A percentile compares a stretch with the other conserved stretches of the same genome.
These are phyloP conservation scores for Rhynchosporium agropyri DNA, from an alignment of 2,329 filamentous ascomycete genomes.

Conservation along the genomic window DNA sequence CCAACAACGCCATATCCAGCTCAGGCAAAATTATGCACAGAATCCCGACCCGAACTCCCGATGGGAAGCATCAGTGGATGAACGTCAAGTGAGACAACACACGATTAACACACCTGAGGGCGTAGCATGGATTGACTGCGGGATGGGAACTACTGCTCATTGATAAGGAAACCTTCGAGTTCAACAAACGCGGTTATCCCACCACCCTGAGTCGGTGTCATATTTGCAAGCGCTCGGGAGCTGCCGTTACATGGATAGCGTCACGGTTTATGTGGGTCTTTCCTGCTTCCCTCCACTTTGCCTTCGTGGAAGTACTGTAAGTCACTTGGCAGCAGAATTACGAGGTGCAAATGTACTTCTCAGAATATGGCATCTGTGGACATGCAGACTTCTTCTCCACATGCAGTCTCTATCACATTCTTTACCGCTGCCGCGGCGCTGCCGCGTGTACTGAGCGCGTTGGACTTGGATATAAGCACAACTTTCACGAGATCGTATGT, in stretches of 20 bases:
- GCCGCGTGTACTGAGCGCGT: constrained; percentile 9
- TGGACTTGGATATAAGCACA: constrained; percentile 14
- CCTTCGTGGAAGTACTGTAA: background rate
- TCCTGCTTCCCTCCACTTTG: background rate
- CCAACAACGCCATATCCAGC: background rate
- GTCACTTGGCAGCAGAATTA: constrained; percentile 8
- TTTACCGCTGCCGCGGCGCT: constrained; percentile 24
- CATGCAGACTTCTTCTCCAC: background rate
- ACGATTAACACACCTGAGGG: background rate
- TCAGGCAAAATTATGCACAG: constrained; percentile 6
- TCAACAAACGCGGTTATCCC: constrained; percentile 4
- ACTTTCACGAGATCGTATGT: background rate
- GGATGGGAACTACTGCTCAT: background rate
- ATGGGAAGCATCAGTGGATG: background rate
- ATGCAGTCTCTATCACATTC: constrained; percentile 24
- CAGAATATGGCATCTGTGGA: background rate
- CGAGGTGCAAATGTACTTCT: background rate
- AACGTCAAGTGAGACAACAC: background rate
- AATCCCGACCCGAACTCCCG: constrained; percentile 14
- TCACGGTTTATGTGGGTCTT: constrained; percentile 8
- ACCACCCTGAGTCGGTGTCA: background rate
- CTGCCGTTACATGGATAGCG: constrained; percentile 15
- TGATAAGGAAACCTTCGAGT: background rate
- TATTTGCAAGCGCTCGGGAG: constrained; percentile 22
- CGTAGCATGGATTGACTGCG: background rate